Evolutionary conservation across 83 land plant species (phyloP).

Genomic region (Isoetes engelmannii): DNA sequence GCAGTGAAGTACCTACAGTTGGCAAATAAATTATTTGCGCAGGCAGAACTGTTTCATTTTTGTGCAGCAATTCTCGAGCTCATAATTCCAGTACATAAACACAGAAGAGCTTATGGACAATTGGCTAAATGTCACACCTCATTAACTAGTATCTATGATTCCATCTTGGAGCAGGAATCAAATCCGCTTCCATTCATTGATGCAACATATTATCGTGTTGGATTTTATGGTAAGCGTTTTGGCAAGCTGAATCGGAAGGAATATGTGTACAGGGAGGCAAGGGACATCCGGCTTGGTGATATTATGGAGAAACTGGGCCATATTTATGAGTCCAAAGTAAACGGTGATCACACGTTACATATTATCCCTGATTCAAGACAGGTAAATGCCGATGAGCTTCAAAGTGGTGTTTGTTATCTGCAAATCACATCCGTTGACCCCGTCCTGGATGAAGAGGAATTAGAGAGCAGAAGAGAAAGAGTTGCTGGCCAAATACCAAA

Average conservation of each 20-base stretch:
- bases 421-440: slow-evolving; percentile 98
- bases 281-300: slow-evolving; percentile 92
- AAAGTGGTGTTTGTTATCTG: slow-evolving; percentile 79
- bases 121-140: slow-evolving; percentile 95
- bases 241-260: slow-evolving; percentile 82
- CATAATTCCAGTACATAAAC: slow-evolving; percentile 90
- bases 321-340: slow-evolving; percentile 73
- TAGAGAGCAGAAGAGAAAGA: slow-evolving; percentile 85
- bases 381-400: slow-evolving; percentile 86
- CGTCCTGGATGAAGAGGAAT: slow-evolving; percentile 93
- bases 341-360: slow-evolving; percentile 69
- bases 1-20: slow-evolving; percentile 98
- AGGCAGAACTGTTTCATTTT: slow-evolving; percentile 94
- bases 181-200: slow-evolving; percentile 93
- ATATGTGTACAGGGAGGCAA: slow-evolving; percentile 90
- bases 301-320: slow-evolving; percentile 94
- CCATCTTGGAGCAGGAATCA: slow-evolving; percentile 87
- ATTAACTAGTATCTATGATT: slow-evolving; percentile 80
- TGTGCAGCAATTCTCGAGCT: slow-evolving; percentile 92
- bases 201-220: slow-evolving; percentile 97
- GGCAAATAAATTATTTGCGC: slow-evolving; percentile 89
- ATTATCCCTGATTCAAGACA: slow-evolving; percentile 97
- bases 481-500: slow-evolving; percentile 69
- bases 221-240: slow-evolving; percentile 87
- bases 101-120: slow-evolving; percentile 80